Percentiles rank a stretch among this genome's conserved stretches.
These are phyloP conservation scores for Tympanopsis confertula DNA, from an alignment of 2,329 filamentous ascomycete species.

Conservation along the genomic window DNA sequence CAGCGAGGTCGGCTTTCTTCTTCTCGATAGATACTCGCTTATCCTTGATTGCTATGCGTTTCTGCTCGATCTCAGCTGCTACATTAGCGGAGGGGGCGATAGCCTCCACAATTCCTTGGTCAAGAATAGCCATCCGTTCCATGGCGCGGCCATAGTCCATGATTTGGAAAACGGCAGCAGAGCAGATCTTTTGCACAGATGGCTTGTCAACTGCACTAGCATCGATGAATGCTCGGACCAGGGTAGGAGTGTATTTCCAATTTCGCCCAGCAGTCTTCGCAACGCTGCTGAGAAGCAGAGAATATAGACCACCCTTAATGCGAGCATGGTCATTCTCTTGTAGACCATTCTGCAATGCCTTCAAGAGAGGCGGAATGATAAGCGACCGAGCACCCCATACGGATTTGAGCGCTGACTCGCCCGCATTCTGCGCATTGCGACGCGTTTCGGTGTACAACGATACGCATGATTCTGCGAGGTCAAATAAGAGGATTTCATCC, in stretches of 20 bases:
- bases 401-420: constrained; percentile 85
- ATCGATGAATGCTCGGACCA: constrained; percentile 81
- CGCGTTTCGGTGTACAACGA: constrained; percentile 92
- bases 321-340: constrained; percentile 72
- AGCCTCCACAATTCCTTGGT: constrained; percentile 56
- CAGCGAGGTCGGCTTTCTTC: constrained; percentile 69
- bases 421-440: constrained; percentile 81
- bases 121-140: constrained; percentile 74
- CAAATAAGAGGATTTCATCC: constrained; percentile 72
- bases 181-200: constrained; percentile 82
- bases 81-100: constrained; percentile 57
- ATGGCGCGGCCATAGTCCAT: constrained; percentile 85
- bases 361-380: constrained; percentile 78
- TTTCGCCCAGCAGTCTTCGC: constrained; percentile 79
- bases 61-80: constrained; percentile 47
- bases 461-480: constrained; percentile 79
- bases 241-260: constrained; percentile 86
- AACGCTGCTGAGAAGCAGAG: constrained; percentile 76
- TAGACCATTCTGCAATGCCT: constrained; percentile 67
- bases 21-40: constrained; percentile 69
- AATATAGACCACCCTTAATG: constrained; percentile 91
- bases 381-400: constrained; percentile 78
- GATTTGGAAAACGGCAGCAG: constrained; percentile 70
- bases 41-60: constrained; percentile 63
- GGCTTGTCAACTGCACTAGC: constrained; percentile 85